Conservation (phyloP, 805 yeast genomes). For the Starmerella floris region DNA sequence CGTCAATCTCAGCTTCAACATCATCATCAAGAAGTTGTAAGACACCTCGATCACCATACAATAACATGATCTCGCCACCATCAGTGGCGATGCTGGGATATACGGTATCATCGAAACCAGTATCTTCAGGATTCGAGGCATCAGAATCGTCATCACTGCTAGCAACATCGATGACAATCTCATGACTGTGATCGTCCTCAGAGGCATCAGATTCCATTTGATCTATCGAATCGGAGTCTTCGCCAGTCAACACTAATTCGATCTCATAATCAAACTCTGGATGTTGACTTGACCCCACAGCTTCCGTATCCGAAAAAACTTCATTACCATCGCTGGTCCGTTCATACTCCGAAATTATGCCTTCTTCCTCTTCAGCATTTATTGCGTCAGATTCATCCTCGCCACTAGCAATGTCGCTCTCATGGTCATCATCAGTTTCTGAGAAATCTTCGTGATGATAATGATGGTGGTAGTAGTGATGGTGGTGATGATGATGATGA, state of each 20-base stretch:
- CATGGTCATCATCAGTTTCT: conserved; percentile 14
- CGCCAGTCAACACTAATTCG: background rate
- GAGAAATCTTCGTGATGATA: background rate
- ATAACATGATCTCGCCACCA: background rate
- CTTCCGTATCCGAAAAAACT: no score
- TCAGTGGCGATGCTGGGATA: background rate
- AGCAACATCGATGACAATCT: no score
- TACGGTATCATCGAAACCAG: background rate
- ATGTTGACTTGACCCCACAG: no score
- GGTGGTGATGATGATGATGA: background rate
- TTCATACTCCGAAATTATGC: conserved; percentile 19
- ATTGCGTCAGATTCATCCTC: conserved; percentile 17
- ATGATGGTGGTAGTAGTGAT: background rate
- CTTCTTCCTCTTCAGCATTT: conserved; percentile 7
- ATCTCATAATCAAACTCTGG: background rate
- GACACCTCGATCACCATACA: background rate
- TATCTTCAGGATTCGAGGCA: no score
- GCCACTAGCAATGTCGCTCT: conserved; percentile 21
- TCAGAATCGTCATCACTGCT: no score
- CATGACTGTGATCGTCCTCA: no score
- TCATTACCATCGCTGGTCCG: no score
- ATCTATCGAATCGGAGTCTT: background rate
- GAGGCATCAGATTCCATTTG: background rate
- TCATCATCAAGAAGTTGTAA: background rate
- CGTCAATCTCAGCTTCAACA: background rate